Evolutionary conservation across 148 eudicot genomes (phyloP).

Genomic region (Talinum fruticosum): DNA sequence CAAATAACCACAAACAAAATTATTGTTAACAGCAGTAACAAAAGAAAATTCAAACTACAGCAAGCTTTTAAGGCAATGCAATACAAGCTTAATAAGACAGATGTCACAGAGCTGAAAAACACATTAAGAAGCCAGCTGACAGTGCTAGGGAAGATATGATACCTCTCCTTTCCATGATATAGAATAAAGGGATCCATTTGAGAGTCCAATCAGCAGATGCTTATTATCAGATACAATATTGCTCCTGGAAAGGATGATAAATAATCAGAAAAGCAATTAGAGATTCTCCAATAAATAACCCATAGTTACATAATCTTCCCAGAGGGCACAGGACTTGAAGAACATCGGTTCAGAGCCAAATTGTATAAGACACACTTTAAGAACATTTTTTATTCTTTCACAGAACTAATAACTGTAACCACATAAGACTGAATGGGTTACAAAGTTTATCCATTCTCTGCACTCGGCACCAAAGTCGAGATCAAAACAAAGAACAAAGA

Average conservation of each 20-base stretch:
- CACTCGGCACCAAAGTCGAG: not conserved
- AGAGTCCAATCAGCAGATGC: slow-evolving; percentile 71
- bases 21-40: not conserved
- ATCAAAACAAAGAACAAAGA: not conserved
- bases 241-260: slow-evolving; percentile 52
- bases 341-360: not conserved
- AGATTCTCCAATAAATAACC: slow-evolving; percentile 1
- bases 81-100: not conserved
- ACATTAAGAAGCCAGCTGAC: not conserved
- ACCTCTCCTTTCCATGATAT: slow-evolving; percentile 99
- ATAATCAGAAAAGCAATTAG: slow-evolving; percentile 7
- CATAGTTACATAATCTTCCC: not conserved
- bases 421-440: not conserved
- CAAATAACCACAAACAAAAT: slow-evolving; percentile 13
- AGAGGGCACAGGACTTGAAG: not conserved
- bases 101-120: not conserved
- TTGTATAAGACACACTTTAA: no score
- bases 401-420: not conserved
- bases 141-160: slow-evolving; percentile 19
- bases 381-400: not conserved
- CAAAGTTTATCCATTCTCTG: not conserved
- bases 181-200: slow-evolving; percentile 80
- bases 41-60: not conserved
- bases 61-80: not conserved
- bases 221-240: slow-evolving; percentile 80